These are phyloP conservation scores for Lentinus tigrinus DNA, from an alignment of 768 basidiomycete genomes.

Conservation along the genomic window DNA sequence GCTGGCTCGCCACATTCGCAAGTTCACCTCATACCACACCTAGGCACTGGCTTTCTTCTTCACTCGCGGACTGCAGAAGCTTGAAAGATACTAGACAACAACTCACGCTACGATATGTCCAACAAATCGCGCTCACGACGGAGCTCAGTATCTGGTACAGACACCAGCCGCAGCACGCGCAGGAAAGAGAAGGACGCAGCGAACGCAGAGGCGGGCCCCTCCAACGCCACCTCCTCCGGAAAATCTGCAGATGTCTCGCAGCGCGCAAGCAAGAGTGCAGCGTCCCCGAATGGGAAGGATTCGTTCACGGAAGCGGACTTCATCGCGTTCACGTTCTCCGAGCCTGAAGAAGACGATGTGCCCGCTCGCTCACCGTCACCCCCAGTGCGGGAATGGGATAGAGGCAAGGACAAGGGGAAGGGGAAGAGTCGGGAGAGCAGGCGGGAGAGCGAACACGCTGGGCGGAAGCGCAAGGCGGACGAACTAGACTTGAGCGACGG, in stretches of 20 bases:
- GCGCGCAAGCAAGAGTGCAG: neutral
- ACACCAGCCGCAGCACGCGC: conserved; percentile 10
- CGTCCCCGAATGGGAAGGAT: neutral
- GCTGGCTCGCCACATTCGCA: neutral
- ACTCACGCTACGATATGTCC: neutral
- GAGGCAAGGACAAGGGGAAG: conserved; percentile 19
- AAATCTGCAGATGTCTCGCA: neutral
- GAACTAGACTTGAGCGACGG: conserved; percentile 48
- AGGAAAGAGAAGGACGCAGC: conserved; percentile 13
- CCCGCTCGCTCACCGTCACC: conserved; percentile 9
- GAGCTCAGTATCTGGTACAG: conserved; percentile 6
- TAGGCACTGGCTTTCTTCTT: neutral
- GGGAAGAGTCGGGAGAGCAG: conserved; percentile 2
- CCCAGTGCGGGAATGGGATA: conserved; percentile 26
- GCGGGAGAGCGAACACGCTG: conserved; percentile 17
- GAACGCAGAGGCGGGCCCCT: conserved; percentile 12
- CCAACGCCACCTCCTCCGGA: neutral
- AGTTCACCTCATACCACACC: neutral
- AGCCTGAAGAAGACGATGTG: conserved; percentile 21
- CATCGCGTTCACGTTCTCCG: conserved; percentile 30
- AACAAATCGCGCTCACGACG: conserved; percentile 8
- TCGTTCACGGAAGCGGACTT: conserved; percentile 29
- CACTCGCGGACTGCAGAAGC: neutral
- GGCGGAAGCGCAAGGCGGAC: conserved; percentile 49
- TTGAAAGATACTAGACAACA: neutral